Conservation (phyloP, 306 rosid genomes). For the Elaeagnus macrophylla region DNA sequence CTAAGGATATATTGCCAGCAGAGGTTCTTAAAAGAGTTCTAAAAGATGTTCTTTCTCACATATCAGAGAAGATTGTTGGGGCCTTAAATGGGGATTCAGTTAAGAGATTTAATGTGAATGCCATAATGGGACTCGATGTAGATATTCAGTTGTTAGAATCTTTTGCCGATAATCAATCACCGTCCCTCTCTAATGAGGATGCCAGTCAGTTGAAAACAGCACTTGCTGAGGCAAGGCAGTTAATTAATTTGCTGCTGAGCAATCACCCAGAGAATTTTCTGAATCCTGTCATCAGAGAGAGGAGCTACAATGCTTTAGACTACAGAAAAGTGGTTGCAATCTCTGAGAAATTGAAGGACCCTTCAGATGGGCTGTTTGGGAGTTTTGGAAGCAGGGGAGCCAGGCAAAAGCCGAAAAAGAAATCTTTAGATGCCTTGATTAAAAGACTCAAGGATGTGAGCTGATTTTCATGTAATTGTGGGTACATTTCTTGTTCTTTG, state of each 20-base stretch:
- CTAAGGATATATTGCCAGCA: constrained; percentile 85
- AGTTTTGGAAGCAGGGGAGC: constrained; percentile 80
- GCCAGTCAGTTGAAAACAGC: constrained; percentile 61
- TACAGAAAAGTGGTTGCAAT: constrained; percentile 66
- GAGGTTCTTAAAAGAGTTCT: constrained; percentile 81
- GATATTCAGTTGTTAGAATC: constrained; percentile 76
- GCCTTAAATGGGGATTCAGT: constrained; percentile 67
- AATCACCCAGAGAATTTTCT: constrained; percentile 88
- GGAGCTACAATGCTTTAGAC: constrained; percentile 77
- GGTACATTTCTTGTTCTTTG: constrained; percentile 38
- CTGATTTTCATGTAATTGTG: constrained; percentile 40
- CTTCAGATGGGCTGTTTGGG: constrained; percentile 85
- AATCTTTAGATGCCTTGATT: constrained; percentile 59
- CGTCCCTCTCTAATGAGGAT: constrained; percentile 66
- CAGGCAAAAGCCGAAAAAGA: constrained; percentile 91
- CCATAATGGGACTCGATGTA: constrained; percentile 69
- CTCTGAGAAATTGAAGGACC: constrained; percentile 84
- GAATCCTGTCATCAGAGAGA: constrained; percentile 91
- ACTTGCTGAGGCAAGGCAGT: constrained; percentile 74
- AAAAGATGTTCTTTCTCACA: constrained; percentile 75
- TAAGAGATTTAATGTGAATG: constrained; percentile 65
- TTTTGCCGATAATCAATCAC: constrained; percentile 74
- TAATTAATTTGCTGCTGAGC: constrained; percentile 73
- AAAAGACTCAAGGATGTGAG: constrained; percentile 87
- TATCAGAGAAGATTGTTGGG: constrained; percentile 73